Conservation (phyloP, 2,329 filamentous ascomycete genomes). For the Stenocarpella maydis region DNA sequence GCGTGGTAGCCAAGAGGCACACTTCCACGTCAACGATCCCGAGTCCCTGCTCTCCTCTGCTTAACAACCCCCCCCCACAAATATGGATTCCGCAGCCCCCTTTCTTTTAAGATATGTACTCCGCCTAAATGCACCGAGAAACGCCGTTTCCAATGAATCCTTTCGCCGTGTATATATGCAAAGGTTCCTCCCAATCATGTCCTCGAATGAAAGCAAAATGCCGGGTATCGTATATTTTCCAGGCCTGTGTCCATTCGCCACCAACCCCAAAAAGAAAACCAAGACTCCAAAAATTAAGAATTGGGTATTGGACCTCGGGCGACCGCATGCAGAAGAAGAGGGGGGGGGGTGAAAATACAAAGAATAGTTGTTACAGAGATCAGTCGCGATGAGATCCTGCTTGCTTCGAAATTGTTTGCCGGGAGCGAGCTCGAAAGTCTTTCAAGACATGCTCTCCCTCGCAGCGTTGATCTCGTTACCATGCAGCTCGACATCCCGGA, state of each 20-base stretch:
- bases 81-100: not conserved
- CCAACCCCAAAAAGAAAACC: not conserved
- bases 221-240: conserved; percentile 37
- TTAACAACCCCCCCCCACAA: not conserved
- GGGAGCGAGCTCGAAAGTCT: not conserved
- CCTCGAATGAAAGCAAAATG: conserved; percentile 25
- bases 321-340: not conserved
- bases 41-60: not conserved
- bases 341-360: not conserved
- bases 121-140: conserved; percentile 13
- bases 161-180: conserved; percentile 6
- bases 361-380: not conserved
- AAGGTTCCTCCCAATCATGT: conserved; percentile 19
- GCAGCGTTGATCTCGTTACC: conserved; percentile 33
- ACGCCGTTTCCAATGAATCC: conserved; percentile 17
- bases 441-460: conserved; percentile 16
- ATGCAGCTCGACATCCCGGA: conserved; percentile 26
- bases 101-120: not conserved
- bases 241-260: conserved; percentile 23
- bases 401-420: not conserved
- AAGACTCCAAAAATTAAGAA: not conserved
- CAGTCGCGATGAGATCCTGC: not conserved
- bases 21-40: not conserved
- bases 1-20: not conserved
- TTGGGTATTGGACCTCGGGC: not conserved